Evolutionary conservation across 305 asterid genomes (phyloP).

Genomic region (Stenogyne calaminthoides): DNA sequence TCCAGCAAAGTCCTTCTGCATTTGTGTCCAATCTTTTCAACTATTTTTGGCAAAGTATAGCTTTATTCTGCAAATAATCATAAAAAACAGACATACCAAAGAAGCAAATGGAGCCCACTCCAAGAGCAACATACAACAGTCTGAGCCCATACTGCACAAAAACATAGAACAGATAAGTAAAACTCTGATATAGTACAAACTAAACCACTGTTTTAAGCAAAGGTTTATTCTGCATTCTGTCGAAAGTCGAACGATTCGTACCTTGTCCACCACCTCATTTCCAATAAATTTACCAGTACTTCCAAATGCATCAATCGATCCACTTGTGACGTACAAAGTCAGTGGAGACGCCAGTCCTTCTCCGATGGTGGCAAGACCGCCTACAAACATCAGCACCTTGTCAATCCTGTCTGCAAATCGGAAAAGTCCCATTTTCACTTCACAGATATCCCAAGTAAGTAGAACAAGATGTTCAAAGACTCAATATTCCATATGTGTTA

Average conservation of each 20-base stretch:
- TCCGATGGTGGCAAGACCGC: conserved; percentile 47
- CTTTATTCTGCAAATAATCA: background rate
- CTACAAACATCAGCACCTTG: conserved; percentile 47
- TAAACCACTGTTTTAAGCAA: no score
- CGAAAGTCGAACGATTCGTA: background rate
- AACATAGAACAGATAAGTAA: background rate
- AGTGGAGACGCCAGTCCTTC: conserved; percentile 50
- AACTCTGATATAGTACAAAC: no score
- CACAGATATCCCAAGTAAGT: background rate
- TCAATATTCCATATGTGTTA: background rate
- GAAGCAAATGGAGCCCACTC: conserved; percentile 49
- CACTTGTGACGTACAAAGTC: conserved; percentile 48
- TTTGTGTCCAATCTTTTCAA: conserved; percentile 1
- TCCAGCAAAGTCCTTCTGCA: conserved; percentile 69
- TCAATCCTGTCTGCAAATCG: conserved; percentile 50
- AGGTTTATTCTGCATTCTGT: no score
- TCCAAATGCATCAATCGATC: conserved; percentile 54
- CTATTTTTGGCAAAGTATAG: background rate
- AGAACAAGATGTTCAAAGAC: background rate
- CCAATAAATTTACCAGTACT: conserved; percentile 39
- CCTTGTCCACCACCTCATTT: conserved; percentile 53
- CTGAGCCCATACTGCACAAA: conserved; percentile 53
- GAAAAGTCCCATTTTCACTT: conserved; percentile 41
- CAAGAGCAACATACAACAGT: conserved; percentile 54
- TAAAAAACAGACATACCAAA: conserved; percentile 41